Base-by-base conservation (phyloP, 768 basidiomycete species). In the Pholiota microspora region DNA sequence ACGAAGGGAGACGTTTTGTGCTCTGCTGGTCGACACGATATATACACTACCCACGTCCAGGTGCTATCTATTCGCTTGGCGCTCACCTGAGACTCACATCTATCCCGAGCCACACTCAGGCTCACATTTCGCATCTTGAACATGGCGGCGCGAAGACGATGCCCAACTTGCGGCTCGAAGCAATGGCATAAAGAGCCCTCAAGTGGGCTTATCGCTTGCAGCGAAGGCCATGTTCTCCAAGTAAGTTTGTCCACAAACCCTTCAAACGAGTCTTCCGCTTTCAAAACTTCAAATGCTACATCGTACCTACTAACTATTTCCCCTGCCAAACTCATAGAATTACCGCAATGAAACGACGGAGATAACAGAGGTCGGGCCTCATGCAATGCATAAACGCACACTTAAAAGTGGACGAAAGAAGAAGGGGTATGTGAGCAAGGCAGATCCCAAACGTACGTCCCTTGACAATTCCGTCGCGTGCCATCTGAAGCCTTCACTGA, bases 191-290 rank as follows among this genome's bases (percentile, higher is more conserved):
- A 92, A 64, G 91, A 93, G 55, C 82, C 84, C 9, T 79, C 85
- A 0, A 88, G 85, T 31, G 94, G 94, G 0, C 75, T 88, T 38
- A 80, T 94, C 38, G 85, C 87, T 1, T 97, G 94, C 69, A 89
- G 85, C 59, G 94, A 97, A 65, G 94, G 94, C 8, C 94, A 97
- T 68, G 82, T 96, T 56, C 79, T 94, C 27, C 89, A 92, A 80
- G 93, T 92, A 66, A 59, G 71, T 49, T 50, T 16, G 10, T 46
- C 36, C 50, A 8, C 45, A 3, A n/a, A n/a, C n/a, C n/a, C n/a
- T n/a, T n/a, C n/a, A n/a, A n/a, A n/a, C n/a, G n/a, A n/a, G n/a
- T n/a, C n/a, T n/a, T n/a, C n/a, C n/a, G n/a, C n/a, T n/a, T n/a
- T n/a, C n/a, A n/a, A n/a, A n/a, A n/a, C n/a, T n/a, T n/a, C n/a